These are phyloP conservation scores for Westerdykella sp. DNA, from an alignment of 2,329 filamentous ascomycete genomes.

Conservation along the genomic window DNA sequence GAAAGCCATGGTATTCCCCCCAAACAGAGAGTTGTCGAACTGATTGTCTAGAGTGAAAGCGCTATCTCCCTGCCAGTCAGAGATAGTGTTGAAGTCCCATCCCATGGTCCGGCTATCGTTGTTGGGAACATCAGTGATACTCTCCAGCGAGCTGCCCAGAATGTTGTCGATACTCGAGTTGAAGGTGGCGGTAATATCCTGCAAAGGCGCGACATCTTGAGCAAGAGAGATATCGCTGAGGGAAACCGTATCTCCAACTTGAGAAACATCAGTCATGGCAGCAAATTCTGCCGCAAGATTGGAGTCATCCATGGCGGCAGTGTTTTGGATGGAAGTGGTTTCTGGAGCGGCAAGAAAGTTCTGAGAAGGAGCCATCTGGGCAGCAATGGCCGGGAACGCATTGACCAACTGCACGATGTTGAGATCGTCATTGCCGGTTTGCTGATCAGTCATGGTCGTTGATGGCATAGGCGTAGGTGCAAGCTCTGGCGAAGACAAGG, in stretches of 20 bases:
- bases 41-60: no score
- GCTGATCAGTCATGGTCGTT: no score
- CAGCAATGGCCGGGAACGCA: no score
- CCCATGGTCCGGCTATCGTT: neutral
- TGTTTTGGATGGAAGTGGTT: neutral
- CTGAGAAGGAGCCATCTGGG: neutral
- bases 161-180: neutral
- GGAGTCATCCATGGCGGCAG: neutral
- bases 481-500: no score
- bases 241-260: no score
- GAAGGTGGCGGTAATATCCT: no score
- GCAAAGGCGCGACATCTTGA: no score
- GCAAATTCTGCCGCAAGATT: neutral
- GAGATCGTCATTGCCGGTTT: no score
- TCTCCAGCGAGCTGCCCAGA: conserved; percentile 3
- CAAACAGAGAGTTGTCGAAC: neutral
- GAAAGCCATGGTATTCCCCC: neutral
- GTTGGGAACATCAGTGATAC: conserved; percentile 2
- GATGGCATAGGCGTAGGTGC: no score
- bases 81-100: neutral
- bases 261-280: neutral
- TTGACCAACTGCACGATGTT: no score
- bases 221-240: no score
- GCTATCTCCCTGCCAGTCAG: neutral
- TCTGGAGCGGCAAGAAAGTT: neutral